phyloP scores from a whole-genome alignment of 192 early-diverging fungal species.

The Diversispora eburnea region DNA sequence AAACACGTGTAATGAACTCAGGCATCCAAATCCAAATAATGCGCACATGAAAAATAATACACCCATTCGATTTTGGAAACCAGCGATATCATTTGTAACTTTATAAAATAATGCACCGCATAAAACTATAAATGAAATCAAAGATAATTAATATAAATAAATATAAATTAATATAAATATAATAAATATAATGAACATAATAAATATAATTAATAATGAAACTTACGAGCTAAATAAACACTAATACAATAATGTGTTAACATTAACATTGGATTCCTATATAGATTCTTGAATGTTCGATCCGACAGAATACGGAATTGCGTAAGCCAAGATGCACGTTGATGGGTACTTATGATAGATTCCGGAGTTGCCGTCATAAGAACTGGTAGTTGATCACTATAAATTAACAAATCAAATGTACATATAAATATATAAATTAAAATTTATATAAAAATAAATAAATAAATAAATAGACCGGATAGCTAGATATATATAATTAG shows the following conservation, averaged over 20 bases:
- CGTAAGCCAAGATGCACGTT: slow-evolving; percentile 55
- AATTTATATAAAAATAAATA: neutral
- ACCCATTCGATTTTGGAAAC: slow-evolving; percentile 75
- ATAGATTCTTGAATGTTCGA: slow-evolving; percentile 77
- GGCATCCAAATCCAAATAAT: slow-evolving; percentile 64
- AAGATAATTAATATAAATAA: neutral
- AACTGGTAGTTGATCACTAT: neutral
- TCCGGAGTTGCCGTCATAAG: neutral
- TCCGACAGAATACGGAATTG: slow-evolving; percentile 73
- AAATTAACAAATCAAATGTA: neutral
- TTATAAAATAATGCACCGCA: slow-evolving; percentile 62
- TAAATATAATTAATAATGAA: too few species aligned
- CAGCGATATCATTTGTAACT: slow-evolving; percentile 56
- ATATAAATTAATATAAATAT: neutral
- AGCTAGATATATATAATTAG: neutral
- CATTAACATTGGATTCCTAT: slow-evolving; percentile 76
- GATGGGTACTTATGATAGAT: slow-evolving; percentile 37
- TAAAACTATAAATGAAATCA: slow-evolving; percentile 31
- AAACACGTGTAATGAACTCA: slow-evolving; percentile 64
- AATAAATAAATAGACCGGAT: too few species aligned
- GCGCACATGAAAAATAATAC: slow-evolving; percentile 71
- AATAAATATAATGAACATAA: too few species aligned
- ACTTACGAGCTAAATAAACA: slow-evolving; percentile 58
- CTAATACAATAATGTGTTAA: slow-evolving; percentile 68
- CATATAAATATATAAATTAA: too few species aligned